Conservation (phyloP, 805 yeast species). For the Myxozyma sirexii region DNA sequence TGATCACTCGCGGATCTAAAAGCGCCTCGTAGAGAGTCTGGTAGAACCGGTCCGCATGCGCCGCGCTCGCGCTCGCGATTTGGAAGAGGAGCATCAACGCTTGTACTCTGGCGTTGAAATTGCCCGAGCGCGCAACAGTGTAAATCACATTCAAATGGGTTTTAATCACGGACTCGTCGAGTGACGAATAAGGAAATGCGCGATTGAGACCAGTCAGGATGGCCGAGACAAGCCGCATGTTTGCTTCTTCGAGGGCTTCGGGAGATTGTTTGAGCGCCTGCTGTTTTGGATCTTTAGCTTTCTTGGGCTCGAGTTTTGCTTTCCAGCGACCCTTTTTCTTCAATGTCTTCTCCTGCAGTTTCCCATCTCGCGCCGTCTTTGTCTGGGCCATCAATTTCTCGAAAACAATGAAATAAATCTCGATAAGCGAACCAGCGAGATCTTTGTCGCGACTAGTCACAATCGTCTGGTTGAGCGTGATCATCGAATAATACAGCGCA, state of each 20-base stretch:
- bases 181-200: conserved; percentile 87
- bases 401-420: conserved; percentile 82
- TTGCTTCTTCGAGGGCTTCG: conserved; percentile 63
- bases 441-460: conserved; percentile 73
- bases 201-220: conserved; percentile 92
- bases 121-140: conserved; percentile 89
- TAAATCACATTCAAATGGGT: conserved; percentile 81
- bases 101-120: conserved; percentile 91
- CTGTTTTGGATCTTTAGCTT: conserved; percentile 4
- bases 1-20: conserved; percentile 76
- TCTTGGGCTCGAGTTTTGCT: conserved; percentile 42
- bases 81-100: conserved; percentile 85
- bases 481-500: conserved; percentile 81
- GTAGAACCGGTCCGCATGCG: conserved; percentile 60
- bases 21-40: conserved; percentile 88
- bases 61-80: conserved; percentile 60
- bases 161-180: conserved; percentile 65
- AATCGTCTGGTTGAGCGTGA: conserved; percentile 91
- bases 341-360: conserved; percentile 49
- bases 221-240: conserved; percentile 83
- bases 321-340: conserved; percentile 66
- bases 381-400: conserved; percentile 77
- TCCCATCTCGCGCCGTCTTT: conserved; percentile 51
- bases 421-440: conserved; percentile 81
- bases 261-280: conserved; percentile 20